Percentiles rank a stretch among this genome's conserved stretches.
Conservation (phyloP, 2,329 filamentous ascomycete genomes). For the Xylaria sp. region DNA sequence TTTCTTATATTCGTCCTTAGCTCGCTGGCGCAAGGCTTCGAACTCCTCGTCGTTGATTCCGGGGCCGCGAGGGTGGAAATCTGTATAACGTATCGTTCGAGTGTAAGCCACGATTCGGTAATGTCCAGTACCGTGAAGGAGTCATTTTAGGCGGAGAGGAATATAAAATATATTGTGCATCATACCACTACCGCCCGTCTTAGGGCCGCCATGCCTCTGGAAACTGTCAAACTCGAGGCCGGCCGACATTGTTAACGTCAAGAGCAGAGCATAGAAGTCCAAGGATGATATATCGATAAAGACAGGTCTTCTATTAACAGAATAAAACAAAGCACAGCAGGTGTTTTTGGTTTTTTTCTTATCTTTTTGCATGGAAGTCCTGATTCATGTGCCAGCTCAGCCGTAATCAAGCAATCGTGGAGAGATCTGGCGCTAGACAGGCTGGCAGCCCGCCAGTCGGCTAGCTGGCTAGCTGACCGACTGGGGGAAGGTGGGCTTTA, state of each 20-base stretch:
- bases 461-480: constrained; percentile 18
- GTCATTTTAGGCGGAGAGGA: background rate
- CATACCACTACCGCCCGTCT: constrained; percentile 15
- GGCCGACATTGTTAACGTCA: constrained; percentile 17
- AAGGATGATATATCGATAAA: background rate
- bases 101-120: background rate
- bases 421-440: constrained; percentile 34
- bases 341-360: background rate
- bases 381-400: constrained; percentile 8
- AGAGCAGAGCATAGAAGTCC: background rate
- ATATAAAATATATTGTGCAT: background rate
- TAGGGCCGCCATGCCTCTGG: background rate
- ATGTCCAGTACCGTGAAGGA: background rate
- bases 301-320: background rate
- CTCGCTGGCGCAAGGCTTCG: background rate
- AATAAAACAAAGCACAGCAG: background rate
- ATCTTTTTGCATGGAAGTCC: constrained; percentile 9
- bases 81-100: background rate
- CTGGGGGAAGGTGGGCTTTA: constrained; percentile 7
- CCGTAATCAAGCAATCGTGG: constrained; percentile 28
- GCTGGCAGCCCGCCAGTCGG: constrained; percentile 7
- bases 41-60: background rate
- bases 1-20: constrained; percentile 63
- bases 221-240: constrained; percentile 17
- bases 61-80: background rate